These are phyloP conservation scores for Buddleja alternifolia DNA, from an alignment of 257 asterid species.

Conservation along the genomic window DNA sequence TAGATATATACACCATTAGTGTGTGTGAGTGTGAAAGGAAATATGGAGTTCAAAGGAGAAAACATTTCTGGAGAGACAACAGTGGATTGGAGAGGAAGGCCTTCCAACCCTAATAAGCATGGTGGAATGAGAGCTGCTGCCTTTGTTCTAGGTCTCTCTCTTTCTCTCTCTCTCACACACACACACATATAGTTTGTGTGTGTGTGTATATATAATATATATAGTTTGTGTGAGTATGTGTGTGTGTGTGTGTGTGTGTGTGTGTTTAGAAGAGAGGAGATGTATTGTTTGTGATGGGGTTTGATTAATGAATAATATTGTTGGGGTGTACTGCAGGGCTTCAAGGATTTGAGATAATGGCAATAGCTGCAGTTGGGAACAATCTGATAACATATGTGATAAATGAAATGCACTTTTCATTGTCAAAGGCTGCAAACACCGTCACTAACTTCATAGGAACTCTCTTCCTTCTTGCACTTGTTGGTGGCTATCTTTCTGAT, in stretches of 20 bases:
- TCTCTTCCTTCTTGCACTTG: conserved; percentile 70
- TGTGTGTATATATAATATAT: no score
- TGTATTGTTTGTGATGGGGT: no score
- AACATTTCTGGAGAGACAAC: conserved; percentile 24
- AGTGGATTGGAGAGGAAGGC: conserved; percentile 89
- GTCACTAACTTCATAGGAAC: conserved; percentile 94
- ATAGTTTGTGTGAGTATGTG: no score
- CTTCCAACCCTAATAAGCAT: conserved; percentile 73
- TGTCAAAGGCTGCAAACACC: conserved; percentile 78
- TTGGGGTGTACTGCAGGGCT: conserved; percentile 72
- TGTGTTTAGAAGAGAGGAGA: not conserved
- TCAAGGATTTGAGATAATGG: conserved; percentile 97
- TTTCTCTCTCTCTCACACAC: conserved; percentile 21
- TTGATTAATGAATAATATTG: not conserved
- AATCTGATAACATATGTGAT: conserved; percentile 84
- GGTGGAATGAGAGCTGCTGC: conserved; percentile 89
- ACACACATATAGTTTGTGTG: not conserved
- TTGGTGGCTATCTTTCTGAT: conserved; percentile 95
- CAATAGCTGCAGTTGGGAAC: conserved; percentile 95
- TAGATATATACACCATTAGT: not conserved
- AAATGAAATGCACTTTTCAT: conserved; percentile 91
- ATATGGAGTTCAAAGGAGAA: conserved; percentile 22
- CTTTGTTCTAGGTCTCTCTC: conserved; percentile 68
- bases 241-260: not conserved
- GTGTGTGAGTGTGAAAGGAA: conserved; percentile 20